Base-by-base conservation (phyloP, 805 yeast species). In the Candida wancherniae region DNA sequence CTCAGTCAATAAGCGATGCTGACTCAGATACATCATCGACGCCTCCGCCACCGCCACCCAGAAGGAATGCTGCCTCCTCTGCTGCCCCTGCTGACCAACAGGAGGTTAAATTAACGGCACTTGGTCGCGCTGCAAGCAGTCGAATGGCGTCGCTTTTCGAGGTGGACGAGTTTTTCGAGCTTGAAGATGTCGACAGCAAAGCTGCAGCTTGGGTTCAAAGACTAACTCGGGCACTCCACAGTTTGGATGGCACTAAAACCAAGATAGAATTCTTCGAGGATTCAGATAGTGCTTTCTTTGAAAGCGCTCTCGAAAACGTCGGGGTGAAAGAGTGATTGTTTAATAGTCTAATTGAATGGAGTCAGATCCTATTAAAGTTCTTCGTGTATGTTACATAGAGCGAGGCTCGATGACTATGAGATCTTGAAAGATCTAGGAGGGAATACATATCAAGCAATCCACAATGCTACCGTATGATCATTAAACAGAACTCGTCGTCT, bases 121-220 rank as follows among this genome's bases (percentile, higher is more conserved):
- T n/a, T n/a, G n/a, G n/a, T n/a, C n/a, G n/a, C n/a, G n/a, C n/a
- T n/a, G n/a, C n/a, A n/a, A n/a, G n/a, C n/a, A n/a, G n/a, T n/a
- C n/a, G n/a, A n/a, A n/a, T n/a, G n/a, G n/a, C n/a, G n/a, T n/a
- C 49, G 17, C 34, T 55, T 4, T 48, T 50, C 16, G 42, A 47
- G 4, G 49, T 52, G 7, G 52, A 50, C 9, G 46, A 50, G 19
- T 51, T 44, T 21, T 44, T 43, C 36, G 64, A 61, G 23, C 42
- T 62, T 28, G 63, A 61, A 33, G 63, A 58, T 22, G 46, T 49
- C 24, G 71, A 66, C 39, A 47, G 39, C 25, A 52, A 43, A 23
- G 71, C 70, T 3, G 63, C 67, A 0, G 40, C 39, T 19, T 65
- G 69, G 66, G 51, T 65, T 17, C 52, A 51, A 26, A 42, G 66